Percentiles rank a stretch among this genome's conserved stretches.
These are phyloP conservation scores for Prunus mongolica DNA, from an alignment of 306 rosid species.

Conservation along the genomic window DNA sequence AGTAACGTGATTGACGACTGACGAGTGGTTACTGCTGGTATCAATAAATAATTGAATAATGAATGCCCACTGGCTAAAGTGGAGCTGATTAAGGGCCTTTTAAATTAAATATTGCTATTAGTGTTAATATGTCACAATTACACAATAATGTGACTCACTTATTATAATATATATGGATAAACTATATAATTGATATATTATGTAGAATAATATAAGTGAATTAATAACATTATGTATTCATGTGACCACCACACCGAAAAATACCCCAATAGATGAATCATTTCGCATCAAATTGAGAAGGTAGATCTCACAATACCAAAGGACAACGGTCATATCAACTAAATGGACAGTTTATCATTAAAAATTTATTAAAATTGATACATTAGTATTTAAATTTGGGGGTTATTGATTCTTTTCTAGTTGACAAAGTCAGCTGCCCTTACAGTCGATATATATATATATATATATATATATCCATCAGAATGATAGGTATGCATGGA, in stretches of 20 bases:
- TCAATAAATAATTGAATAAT: not conserved
- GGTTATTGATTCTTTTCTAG: too few relatives aligned
- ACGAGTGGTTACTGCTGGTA: constrained; percentile 1
- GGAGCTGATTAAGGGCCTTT: not conserved
- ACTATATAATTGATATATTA: too few relatives aligned
- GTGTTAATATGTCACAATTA: not conserved
- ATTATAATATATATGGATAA: too few relatives aligned
- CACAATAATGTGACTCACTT: not conserved
- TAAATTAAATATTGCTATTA: not conserved
- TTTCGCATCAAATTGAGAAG: not conserved
- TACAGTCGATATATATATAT: too few relatives aligned
- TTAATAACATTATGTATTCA: too few relatives aligned
- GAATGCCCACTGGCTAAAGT: not conserved
- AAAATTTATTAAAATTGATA: too few relatives aligned
- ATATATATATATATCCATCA: too few relatives aligned
- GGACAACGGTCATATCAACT: not conserved
- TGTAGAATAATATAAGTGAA: too few relatives aligned
- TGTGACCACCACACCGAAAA: too few relatives aligned
- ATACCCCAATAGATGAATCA: not conserved
- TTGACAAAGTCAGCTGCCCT: too few relatives aligned
- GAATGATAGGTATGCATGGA: not conserved
- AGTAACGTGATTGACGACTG: not conserved
- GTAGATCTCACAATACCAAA: not conserved
- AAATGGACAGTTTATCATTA: too few relatives aligned
- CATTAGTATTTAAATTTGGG: too few relatives aligned